phyloP scores from a whole-genome alignment of 305 asterid species.

The Fraxinus floribunda region DNA sequence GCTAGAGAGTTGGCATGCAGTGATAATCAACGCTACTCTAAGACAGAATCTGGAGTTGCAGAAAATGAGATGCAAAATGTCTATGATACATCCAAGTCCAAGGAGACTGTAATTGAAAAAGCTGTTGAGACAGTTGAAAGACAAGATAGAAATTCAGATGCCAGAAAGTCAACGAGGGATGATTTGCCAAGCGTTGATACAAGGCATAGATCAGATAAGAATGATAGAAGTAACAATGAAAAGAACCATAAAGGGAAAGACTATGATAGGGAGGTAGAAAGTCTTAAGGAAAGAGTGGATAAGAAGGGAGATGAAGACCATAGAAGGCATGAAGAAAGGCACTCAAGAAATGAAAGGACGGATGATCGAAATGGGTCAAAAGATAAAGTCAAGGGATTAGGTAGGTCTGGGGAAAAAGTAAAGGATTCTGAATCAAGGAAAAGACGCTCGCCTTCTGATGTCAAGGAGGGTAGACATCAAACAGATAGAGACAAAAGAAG shows the following conservation, averaged over 20 bases:
- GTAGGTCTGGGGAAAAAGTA: conserved; percentile 51
- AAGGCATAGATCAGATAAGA: conserved; percentile 48
- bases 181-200: conserved; percentile 25
- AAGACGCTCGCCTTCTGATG: conserved; percentile 52
- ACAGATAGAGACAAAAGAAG: conserved; percentile 50
- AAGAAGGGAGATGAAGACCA: conserved; percentile 56
- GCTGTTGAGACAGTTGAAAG: conserved; percentile 41
- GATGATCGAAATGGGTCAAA: conserved; percentile 48
- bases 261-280: conserved; percentile 37
- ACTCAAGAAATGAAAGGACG: conserved; percentile 42
- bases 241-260: conserved; percentile 41
- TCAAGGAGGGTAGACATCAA: conserved; percentile 52
- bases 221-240: conserved; percentile 44
- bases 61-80: conserved; percentile 37
- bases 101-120: conserved; percentile 30
- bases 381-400: conserved; percentile 62
- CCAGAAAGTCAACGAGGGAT: conserved; percentile 36
- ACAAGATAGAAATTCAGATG: conserved; percentile 38
- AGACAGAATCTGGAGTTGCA: conserved; percentile 30
- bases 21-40: conserved; percentile 36
- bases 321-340: conserved; percentile 56
- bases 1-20: conserved; percentile 29
- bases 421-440: conserved; percentile 66
- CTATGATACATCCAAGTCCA: conserved; percentile 29
- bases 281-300: conserved; percentile 41